Evolutionary conservation across 345 rosid genomes (phyloP).

Genomic region (Populus ilicifolia): DNA sequence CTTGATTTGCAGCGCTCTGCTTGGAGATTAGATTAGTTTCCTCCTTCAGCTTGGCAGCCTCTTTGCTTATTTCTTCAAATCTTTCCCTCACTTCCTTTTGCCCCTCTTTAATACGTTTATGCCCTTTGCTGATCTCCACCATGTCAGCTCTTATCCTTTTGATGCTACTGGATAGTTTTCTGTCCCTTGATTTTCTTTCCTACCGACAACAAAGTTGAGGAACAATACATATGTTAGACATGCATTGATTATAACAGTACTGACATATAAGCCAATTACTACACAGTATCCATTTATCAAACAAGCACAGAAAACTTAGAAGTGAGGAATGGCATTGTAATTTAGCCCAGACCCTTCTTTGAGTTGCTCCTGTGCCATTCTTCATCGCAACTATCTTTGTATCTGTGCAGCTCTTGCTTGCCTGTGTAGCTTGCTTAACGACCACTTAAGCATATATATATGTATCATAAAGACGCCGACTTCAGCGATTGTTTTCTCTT

Average conservation of each 20-base stretch:
- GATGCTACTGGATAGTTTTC: background rate
- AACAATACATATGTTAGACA: background rate
- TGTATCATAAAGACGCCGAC: no score
- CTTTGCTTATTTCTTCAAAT: background rate
- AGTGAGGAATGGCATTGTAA: background rate
- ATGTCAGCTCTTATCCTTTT: background rate
- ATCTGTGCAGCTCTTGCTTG: background rate
- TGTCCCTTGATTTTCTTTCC: background rate
- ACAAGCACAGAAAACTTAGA: background rate
- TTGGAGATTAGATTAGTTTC: background rate
- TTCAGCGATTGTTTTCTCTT: no score
- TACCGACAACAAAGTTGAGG: background rate
- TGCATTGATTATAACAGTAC: background rate
- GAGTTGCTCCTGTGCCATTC: background rate
- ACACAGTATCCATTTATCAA: background rate
- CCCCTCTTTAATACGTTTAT: background rate
- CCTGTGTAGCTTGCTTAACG: background rate
- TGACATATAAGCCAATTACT: background rate
- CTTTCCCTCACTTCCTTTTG: background rate
- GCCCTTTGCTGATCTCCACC: background rate
- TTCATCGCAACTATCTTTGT: background rate
- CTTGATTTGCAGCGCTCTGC: constrained; percentile 1
- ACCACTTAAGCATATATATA: no score
- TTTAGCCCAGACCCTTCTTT: background rate
- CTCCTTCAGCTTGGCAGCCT: background rate